These are phyloP conservation scores for Brachypodium distachyon DNA, from an alignment of 202 grass and related monocot species.

Conservation along the genomic window DNA sequence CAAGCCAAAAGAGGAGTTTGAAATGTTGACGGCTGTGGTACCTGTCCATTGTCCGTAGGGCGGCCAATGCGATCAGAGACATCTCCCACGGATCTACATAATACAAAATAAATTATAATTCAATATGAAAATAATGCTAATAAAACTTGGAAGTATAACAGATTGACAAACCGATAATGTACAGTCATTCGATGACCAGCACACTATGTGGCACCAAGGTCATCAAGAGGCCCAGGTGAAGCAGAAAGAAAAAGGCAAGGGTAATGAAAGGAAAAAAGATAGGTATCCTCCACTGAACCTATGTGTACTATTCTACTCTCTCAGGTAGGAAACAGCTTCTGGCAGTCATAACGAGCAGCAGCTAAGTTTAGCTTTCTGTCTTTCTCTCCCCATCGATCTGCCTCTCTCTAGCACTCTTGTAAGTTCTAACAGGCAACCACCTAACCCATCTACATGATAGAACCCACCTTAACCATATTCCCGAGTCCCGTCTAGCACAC, in stretches of 20 bases:
- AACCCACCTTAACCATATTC: not conserved
- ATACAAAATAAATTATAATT: conserved; percentile 17
- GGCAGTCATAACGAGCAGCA: not conserved
- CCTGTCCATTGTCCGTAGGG: conserved; percentile 97
- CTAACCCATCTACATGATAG: not conserved
- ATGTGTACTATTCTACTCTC: too few relatives aligned
- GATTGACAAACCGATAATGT: not conserved
- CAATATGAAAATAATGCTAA: not conserved
- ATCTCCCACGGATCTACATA: conserved; percentile 91
- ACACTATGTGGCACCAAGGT: not conserved
- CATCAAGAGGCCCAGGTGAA: too few relatives aligned
- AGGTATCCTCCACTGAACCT: not conserved
- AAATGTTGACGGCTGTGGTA: not conserved
- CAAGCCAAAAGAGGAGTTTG: not conserved
- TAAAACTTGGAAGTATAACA: not conserved
- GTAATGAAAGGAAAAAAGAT: not conserved
- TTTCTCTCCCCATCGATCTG: not conserved
- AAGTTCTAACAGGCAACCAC: not conserved
- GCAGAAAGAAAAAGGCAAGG: too few relatives aligned
- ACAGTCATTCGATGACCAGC: not conserved
- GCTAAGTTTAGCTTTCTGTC: not conserved
- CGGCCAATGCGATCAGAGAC: conserved; percentile 99
- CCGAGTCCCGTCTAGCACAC: not conserved
- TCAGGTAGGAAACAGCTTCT: not conserved
- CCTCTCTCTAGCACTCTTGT: not conserved